Base-by-base conservation (phyloP, 108 stramenopile genomes). In the Cyclotella atomus region DNA sequence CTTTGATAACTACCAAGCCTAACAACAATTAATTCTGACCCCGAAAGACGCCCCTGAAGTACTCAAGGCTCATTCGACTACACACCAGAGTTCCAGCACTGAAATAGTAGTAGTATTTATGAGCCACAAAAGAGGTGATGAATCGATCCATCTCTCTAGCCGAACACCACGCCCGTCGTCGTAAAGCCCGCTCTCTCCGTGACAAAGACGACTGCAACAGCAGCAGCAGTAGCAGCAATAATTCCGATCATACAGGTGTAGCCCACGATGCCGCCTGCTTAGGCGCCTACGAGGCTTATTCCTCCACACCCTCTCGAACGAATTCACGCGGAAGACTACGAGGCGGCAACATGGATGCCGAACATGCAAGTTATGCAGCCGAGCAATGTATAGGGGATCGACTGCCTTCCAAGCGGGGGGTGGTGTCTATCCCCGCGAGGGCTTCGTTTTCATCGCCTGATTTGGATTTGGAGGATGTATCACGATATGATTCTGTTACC, bases 91-190 rank as follows among this genome's bases (percentile, higher is more conserved):
- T n/a, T n/a, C n/a, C n/a, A n/a, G n/a, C n/a, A n/a, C n/a, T n/a
- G n/a, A n/a, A n/a, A n/a, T n/a, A n/a, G n/a, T n/a, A n/a, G n/a
- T n/a, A n/a, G n/a, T n/a, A n/a, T n/a, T n/a, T n/a, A n/a, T n/a
- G n/a, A n/a, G n/a, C n/a, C 38, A 41, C 9, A 41, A 41, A 7
- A 41, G 38, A 9, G 38, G 17, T 17, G 47, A 61, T 61, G 60
- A 61, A 61, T 20, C 60, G 38, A 38, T 41, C 60, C 23, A 24
- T 61, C 20, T 61, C 60, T 10, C 60, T 61, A n/a, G 9, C 60
- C 7, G 60, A 61, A 61, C 60, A 61, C 23, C 60, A 61, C 60
- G 60, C 60, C 34, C 60, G 60, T 3, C 34, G 60, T 24, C 60
- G 60, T 14, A 57, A 32, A 32, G 56, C 56, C 28, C 56, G 27